Evolutionary conservation across 73 alveolate genomes (phyloP).

Genomic region (Uronychia setigera): DNA sequence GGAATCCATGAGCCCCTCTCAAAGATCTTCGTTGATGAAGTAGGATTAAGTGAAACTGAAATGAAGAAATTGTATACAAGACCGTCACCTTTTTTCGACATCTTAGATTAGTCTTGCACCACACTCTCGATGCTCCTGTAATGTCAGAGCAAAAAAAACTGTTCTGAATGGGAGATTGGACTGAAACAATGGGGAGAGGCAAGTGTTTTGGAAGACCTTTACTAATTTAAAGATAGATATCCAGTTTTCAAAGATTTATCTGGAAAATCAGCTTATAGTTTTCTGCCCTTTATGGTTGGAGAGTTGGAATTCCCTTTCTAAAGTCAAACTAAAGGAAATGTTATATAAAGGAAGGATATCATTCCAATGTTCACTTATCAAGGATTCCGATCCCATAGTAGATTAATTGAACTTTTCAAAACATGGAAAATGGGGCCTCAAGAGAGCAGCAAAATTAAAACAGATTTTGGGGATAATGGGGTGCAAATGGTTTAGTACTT

Average conservation of each 20-base stretch:
- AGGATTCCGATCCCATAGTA: not conserved
- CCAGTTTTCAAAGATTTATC: not conserved
- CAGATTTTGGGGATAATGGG: not conserved
- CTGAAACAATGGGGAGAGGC: not conserved
- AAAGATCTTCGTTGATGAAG: not conserved
- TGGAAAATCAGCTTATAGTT: not conserved
- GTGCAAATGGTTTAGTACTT: not conserved
- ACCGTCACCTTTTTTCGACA: not conserved
- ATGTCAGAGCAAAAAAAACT: not conserved
- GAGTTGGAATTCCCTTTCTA: not conserved
- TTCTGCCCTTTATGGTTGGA: not conserved
- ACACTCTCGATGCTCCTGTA: not conserved
- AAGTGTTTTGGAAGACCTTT: not conserved
- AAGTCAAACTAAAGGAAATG: not conserved
- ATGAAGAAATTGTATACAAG: too few species aligned
- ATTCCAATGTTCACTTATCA: not conserved
- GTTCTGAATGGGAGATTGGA: not conserved
- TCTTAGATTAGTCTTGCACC: not conserved
- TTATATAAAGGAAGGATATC: too few species aligned
- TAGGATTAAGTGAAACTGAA: not conserved
- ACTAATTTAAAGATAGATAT: not conserved
- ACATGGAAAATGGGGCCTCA: not conserved
- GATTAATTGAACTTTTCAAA: too few species aligned
- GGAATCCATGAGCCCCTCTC: not conserved
- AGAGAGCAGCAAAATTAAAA: not conserved